Evolutionary conservation across 2,329 filamentous ascomycete species (phyloP).

Genomic region (Coniella lustricola): DNA sequence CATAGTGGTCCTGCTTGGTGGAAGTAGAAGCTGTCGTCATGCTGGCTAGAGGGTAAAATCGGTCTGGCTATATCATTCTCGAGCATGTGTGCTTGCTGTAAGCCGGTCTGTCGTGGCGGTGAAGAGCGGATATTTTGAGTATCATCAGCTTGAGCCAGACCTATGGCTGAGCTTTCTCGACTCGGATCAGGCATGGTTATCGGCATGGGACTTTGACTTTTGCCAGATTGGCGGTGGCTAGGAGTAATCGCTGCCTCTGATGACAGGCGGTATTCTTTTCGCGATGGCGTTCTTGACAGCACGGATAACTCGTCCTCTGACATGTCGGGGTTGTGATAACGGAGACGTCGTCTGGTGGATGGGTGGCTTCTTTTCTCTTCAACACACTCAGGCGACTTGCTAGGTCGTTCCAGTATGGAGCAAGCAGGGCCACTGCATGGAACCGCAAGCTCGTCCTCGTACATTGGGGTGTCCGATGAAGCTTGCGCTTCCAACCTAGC

Average conservation of each 20-base stretch:
- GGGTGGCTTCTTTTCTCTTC: not conserved
- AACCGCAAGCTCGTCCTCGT: conserved; percentile 11
- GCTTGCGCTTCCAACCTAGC: not conserved
- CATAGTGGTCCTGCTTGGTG: conserved; percentile 18
- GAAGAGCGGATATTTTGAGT: not conserved
- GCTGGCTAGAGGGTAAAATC: conserved; percentile 17
- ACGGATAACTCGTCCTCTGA: conserved; percentile 14
- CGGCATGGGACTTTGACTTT: not conserved
- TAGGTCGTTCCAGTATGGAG: not conserved
- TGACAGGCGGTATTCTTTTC: not conserved
- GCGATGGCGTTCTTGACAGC: conserved; percentile 7
- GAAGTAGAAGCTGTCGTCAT: conserved; percentile 29
- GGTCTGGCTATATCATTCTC: not conserved
- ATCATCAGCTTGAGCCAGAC: not conserved
- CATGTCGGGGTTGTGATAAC: not conserved
- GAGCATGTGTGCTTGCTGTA: not conserved
- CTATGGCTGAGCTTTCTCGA: not conserved
- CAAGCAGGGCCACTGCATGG: not conserved
- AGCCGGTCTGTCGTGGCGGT: not conserved
- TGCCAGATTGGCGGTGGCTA: not conserved
- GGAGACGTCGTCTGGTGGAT: not conserved
- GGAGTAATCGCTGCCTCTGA: not conserved
- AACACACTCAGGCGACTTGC: not conserved
- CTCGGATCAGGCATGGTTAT: not conserved
- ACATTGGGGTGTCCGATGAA: not conserved